Percentiles rank a stretch among this genome's conserved stretches.
Conservation (phyloP, 768 basidiomycete genomes). For the Phlebiopsis flavidoalba region DNA sequence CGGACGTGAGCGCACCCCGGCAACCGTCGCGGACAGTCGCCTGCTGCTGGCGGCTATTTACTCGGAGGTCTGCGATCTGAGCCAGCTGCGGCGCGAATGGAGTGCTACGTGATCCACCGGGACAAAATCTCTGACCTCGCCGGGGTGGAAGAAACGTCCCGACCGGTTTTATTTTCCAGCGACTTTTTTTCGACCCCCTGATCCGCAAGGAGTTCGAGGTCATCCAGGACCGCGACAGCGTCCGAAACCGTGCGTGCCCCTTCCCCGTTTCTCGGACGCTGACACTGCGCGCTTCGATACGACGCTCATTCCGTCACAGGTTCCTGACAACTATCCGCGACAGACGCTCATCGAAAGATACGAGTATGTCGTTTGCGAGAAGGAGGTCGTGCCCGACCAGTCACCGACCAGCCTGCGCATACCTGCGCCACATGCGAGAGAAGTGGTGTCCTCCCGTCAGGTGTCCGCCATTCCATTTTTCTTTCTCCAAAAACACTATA, state of each 20-base stretch:
- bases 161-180: conserved; percentile 95
- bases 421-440: conserved; percentile 77
- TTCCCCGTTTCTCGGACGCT: conserved; percentile 9
- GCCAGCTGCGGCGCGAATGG: conserved; percentile 87
- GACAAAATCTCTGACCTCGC: conserved; percentile 93
- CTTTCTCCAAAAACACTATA: conserved; percentile 3
- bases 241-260: conserved; percentile 75
- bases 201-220: conserved; percentile 98
- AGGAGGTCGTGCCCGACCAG: conserved; percentile 86
- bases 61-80: conserved; percentile 93
- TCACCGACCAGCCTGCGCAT: conserved; percentile 78
- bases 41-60: conserved; percentile 93
- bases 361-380: conserved; percentile 92
- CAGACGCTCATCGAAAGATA: conserved; percentile 74
- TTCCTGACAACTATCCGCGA: conserved; percentile 79
- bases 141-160: conserved; percentile 88
- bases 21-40: conserved; percentile 85
- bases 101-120: conserved; percentile 91
- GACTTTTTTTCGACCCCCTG: conserved; percentile 96
- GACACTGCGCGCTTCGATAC: background rate
- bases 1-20: conserved; percentile 92
- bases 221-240: conserved; percentile 68
- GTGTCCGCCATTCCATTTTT: conserved; percentile 26
- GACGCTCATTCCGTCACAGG: conserved; percentile 36
- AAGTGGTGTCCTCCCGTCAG: conserved; percentile 89